Evolutionary conservation across 768 basidiomycete genomes (phyloP), one percentile per base, ranked within the genome.

Genomic region (Lanmaoa rubissima): DNA sequence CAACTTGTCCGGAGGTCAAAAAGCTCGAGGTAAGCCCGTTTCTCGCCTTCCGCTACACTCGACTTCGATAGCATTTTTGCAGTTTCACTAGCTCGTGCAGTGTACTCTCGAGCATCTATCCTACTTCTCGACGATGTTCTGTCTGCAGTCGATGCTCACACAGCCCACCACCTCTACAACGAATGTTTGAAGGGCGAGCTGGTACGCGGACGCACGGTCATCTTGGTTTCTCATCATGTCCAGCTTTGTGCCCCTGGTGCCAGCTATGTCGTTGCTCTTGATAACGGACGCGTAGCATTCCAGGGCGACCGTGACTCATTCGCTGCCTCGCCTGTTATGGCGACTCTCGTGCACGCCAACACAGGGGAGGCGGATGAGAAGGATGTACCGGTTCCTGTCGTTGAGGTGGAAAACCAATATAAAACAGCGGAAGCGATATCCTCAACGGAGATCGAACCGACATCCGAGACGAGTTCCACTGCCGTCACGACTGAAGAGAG

Each of bases 161-260:
- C 92, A 0, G 89, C 93, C 0, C 84, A 87, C 60, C 89, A 91
- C 73, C 82, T 98, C 44, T 88, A 87, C 64, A 77, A 84, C 19
- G 78, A 92, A 51, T 94, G 92, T 63, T 76, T 98, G 21, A 78
- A 81, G 60, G 94, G 95, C 9, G 85, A 89, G 46, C 75, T 97
- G 41, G 78, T 94, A 68, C 71, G 75, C n/a, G 86, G 83, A 17
- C 80, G 94, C 46, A 97, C 95, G 1, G 75, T 96, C 48, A 78
- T 98, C 44, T 79, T 98, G 24, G 94, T 97, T 49, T 97, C 95
- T 3, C 96, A 99, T 66, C 94, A 96, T 66, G 90, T 97, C 35
- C 90, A 94, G 65, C 79, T 98, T 5, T 94, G 92, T 65, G 80
- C 85, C 3, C 84, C 90, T 1, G 88, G 83, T 32, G 92, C 95